These are phyloP conservation scores for Chlorella sorokiniana DNA, from an alignment of 139 green algal genomes.

Conservation along the genomic window DNA sequence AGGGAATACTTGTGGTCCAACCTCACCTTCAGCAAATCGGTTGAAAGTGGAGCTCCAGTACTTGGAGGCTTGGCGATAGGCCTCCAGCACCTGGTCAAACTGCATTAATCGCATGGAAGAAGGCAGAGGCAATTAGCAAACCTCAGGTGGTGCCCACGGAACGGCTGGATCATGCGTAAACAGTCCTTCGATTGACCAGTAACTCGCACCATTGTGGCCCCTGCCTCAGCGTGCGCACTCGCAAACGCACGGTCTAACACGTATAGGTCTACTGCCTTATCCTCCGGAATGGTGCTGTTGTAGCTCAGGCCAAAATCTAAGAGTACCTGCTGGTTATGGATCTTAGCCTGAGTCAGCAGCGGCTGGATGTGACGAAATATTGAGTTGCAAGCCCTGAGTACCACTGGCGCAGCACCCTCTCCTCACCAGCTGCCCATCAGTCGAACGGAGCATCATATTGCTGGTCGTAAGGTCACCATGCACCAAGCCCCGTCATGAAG, in stretches of 20 bases:
- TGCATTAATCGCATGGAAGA: conserved; percentile 25
- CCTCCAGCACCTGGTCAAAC: conserved; percentile 72
- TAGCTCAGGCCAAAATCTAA: conserved; percentile 90
- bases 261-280: conserved; percentile 91
- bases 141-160: neutral
- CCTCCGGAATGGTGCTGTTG: conserved; percentile 75
- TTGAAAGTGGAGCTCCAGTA: conserved; percentile 81
- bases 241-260: conserved; percentile 87
- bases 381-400: no score
- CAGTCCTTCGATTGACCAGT: neutral
- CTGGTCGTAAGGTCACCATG: conserved; percentile 92
- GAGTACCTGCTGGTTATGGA: conserved; percentile 63
- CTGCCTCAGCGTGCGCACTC: conserved; percentile 62
- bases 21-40: conserved; percentile 72
- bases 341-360: no score
- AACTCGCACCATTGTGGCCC: conserved; percentile 12
- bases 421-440: conserved; percentile 10
- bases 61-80: conserved; percentile 70
- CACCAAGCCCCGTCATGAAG: conserved; percentile 91
- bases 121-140: neutral
- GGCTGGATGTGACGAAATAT: no score
- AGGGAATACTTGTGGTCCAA: neutral
- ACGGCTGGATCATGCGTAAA: neutral
- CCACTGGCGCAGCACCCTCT: no score
- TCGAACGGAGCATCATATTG: conserved; percentile 79